Base-by-base conservation (phyloP, 495 filamentous ascomycete species). In the Evernia prunastri region DNA sequence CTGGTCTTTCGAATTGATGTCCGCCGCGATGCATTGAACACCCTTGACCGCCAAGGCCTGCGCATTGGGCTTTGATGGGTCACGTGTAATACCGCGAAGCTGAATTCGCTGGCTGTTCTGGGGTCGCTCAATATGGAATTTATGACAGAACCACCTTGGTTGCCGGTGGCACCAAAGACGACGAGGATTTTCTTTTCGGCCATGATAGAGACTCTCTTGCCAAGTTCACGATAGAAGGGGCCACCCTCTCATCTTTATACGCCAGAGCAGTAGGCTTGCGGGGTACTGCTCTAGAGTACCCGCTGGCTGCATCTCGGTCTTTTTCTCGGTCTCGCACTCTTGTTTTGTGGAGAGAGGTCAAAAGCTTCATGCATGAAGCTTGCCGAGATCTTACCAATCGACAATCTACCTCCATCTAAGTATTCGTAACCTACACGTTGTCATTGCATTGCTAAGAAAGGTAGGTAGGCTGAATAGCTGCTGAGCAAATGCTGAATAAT, bases 111-210 rank as follows among this genome's bases (percentile, higher is more conserved):
- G 27, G 76, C 78, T 13, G 81, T 70, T 11, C 72, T 68, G 0
- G 83, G 69, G 69, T 84, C 77, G 20, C 63, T 63, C 9, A 86
- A 75, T 42, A 86, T 72, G 35, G 70, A 60, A 29, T 75, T 71
- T 67, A 85, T 74, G 23, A 87, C 78, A 18, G 79, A 82, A 59
- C 81, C 78, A 27, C 85, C 85, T 71, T 87, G 86, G 20, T 77
- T 76, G 64, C 85, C 84, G 17, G 84, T 85, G 23, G 81, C 78
- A 17, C 82, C 83, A 49, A 85, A 83, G 53, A 86, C 77, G 47
- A 79, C 80, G 64, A 87, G 65, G 63, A 82, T 66, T 62, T 83
- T 79, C 29, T 69, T 69, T 27, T 29, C 66, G 25, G 62, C 56
- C 66, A 68, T 68, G 33, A 37, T 66, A 13, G 8, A 61, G 23